Base-by-base conservation (phyloP, 2,329 filamentous ascomycete species). In the Rhynchosporium secalis region DNA sequence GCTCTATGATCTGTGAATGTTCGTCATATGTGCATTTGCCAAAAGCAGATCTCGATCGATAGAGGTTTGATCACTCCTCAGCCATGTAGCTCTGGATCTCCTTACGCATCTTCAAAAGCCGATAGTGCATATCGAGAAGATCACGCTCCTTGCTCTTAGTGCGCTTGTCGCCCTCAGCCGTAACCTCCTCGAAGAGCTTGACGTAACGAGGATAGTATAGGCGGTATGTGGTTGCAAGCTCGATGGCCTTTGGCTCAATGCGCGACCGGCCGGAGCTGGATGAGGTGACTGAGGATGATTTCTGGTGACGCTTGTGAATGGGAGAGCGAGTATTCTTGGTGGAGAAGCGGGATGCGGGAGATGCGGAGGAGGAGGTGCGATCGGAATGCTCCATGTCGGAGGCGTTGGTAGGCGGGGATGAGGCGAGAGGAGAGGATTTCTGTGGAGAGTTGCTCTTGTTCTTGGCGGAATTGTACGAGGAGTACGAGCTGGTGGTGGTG, bases 371-470 rank as follows among this genome's bases (percentile, higher is more conserved):
- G 4, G 70, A 71, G 38, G 68, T 72, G 29, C 66, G 67, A 15
- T 69, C 63, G 26, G 72, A 74, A 49, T 76, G 72, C 36, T 86
- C 84, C 43, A 87, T 75, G 62, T 88, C 85, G 1, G 85, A 87
- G 0, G 84, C 86, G 65, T 87, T 88, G 7, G 85, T 87, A 0
- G 85, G 85, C 12, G 85, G 84, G 6, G 85, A 87, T 1, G 84
- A 85, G n/a, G 85, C 85, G 20, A 88, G 76, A 3, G 85, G 86
- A 9, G 86, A 88, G 2, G 86, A 87, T 72, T 88, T 88, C 56
- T 78, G 78, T 0, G 84, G 84, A 6, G 84, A 86, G 0, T 81
- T 86, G 65, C 80, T 78, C 72, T 79, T 82, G 52, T 62, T 70
- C 65, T 70, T 72, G 55, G 29, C 65, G 7, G 67, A 68, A n/a